A percentile compares a stretch with the other conserved stretches of the same genome.
Conservation (phyloP, 2,329 filamentous ascomycete genomes). For the Colletotrichum simmondsii region DNA sequence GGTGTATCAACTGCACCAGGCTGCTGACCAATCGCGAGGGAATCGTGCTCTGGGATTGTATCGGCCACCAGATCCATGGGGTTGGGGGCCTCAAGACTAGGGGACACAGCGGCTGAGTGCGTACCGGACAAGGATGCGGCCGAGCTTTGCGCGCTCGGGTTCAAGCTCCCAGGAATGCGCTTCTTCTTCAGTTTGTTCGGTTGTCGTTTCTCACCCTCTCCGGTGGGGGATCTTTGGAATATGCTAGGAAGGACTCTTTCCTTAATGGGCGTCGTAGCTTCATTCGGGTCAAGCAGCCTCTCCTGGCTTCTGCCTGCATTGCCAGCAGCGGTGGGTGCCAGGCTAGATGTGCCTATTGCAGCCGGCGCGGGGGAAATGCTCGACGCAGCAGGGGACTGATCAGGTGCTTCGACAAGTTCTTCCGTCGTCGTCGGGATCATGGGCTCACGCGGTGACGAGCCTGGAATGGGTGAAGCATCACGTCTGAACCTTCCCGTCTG, state of each 20-base stretch:
- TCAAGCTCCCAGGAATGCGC: constrained; percentile 77
- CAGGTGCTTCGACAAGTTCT: constrained; percentile 17
- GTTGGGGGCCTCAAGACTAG: constrained; percentile 56
- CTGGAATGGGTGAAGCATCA: constrained; percentile 39
- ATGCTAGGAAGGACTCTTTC: constrained; percentile 77
- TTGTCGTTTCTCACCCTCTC: constrained; percentile 72
- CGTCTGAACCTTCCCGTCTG: constrained; percentile 71
- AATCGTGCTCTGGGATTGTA: constrained; percentile 32
- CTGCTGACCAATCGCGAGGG: constrained; percentile 13
- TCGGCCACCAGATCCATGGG: constrained; percentile 53
- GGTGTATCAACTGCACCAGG: constrained; percentile 37
- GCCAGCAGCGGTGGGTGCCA: constrained; percentile 43
- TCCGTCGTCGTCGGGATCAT: constrained; percentile 41
- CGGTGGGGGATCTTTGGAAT: constrained; percentile 75
- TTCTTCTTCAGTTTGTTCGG: constrained; percentile 96
- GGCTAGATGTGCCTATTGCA: constrained; percentile 39
- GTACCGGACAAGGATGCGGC: constrained; percentile 73
- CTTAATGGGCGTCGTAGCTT: constrained; percentile 66
- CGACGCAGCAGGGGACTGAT: constrained; percentile 27
- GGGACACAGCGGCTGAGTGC: constrained; percentile 56
- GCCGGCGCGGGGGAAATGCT: constrained; percentile 42
- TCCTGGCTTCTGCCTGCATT: constrained; percentile 60
- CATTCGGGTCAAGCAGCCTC: constrained; percentile 55
- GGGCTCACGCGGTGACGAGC: constrained; percentile 50
- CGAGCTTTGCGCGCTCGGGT: constrained; percentile 92